Base-by-base conservation (phyloP, 2,329 filamentous ascomycete genomes). In the Coniochaeta pulveracea region DNA sequence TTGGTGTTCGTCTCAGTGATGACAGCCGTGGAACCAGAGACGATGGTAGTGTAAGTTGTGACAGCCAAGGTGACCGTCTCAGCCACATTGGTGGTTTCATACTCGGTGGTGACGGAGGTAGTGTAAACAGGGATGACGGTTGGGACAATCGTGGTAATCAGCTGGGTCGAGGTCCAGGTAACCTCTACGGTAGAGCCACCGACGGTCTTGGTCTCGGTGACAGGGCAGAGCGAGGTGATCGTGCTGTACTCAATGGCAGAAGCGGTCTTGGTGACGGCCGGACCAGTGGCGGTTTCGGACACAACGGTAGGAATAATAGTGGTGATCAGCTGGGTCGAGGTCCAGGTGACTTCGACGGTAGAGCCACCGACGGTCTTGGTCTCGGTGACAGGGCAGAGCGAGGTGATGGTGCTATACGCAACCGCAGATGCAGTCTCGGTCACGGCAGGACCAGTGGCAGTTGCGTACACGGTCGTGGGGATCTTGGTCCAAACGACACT, bases 121-220 rank as follows among this genome's bases (percentile, higher is more conserved):
- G 55, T 57, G 41, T 57, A 56, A 22, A 56, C 49, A 8, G 44
- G 47, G 26, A 46, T 38, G 16, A 54, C 56, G 24, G 51, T 48
- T 4, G 47, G 45, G 3, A 54, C 48, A 14, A 42, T 43, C 8
- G 44, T 53, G 12, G 47, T 43, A 18, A 57, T 46, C 18, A 55
- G 55, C 7, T 50, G 52, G 2, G 55, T 63, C 10, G 55, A 57
- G 6, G 54, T 59, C 51, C 54, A 59, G 15, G 56, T 58, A 12
- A 58, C 49, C 10, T 58, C 52, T 1, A 60, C 48, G 3, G 56
- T 57, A 24, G 51, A 45, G 18, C 66, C 66, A 17, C 46, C 55
- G 4, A 65, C 34, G 2, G 58, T 63, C 47, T 56, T 58, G 29
- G 59, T 60, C 43, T 61, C 52, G 2, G 63, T 67, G 10, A 67